Percentiles rank a stretch among this genome's conserved stretches.
phyloP scores from a whole-genome alignment of 371 early-diverging fungal genomes.

The Apophysomyces trapeziformis region DNA sequence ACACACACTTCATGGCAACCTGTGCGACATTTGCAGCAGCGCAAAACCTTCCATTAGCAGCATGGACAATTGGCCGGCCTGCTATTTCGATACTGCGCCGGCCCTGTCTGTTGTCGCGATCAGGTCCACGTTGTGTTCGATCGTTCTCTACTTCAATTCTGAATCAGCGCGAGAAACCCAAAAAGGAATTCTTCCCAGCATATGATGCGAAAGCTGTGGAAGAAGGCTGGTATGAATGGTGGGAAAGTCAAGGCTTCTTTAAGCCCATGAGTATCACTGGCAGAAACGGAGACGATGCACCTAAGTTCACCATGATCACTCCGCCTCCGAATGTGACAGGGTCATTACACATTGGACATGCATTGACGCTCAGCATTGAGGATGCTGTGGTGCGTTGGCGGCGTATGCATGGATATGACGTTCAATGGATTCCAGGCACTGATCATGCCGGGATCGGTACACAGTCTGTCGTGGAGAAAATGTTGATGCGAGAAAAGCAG shows the following conservation, averaged over 20 bases:
- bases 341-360: constrained; percentile 95
- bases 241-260: constrained; percentile 62
- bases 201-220: constrained; percentile 57
- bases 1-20: neutral
- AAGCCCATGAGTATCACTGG: constrained; percentile 23
- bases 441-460: constrained; percentile 99
- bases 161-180: constrained; percentile 21
- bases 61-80: neutral
- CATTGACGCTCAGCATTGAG: constrained; percentile 88
- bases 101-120: neutral
- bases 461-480: constrained; percentile 95
- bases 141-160: neutral
- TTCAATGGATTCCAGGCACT: constrained; percentile 92
- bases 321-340: constrained; percentile 99
- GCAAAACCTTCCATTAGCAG: neutral
- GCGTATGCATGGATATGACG: constrained; percentile 84
- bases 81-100: neutral
- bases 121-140: neutral
- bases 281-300: constrained; percentile 14
- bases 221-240: constrained; percentile 76
- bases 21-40: constrained; percentile 4
- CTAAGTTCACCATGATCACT: constrained; percentile 73
- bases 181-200: constrained; percentile 28
- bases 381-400: constrained; percentile 90
- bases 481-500: constrained; percentile 67